A percentile compares a stretch with the other conserved stretches of the same genome.
Evolutionary conservation across 345 rosid genomes (phyloP).

Genomic region (Gossypium mustelinum): DNA sequence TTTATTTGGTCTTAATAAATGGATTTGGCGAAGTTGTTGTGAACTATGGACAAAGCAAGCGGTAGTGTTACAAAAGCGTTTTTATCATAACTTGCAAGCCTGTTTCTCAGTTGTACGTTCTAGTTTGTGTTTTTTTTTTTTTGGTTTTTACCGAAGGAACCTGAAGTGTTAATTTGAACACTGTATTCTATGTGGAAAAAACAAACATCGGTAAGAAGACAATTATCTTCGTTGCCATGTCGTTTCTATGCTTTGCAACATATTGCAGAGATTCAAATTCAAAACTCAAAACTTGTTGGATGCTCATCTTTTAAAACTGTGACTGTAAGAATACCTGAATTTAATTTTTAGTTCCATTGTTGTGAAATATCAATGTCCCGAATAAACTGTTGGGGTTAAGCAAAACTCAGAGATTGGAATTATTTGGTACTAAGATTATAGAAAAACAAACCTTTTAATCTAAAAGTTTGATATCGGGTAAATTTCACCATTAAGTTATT

Average conservation of each 20-base stretch:
- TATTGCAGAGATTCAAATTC: too few relatives aligned
- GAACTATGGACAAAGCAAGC: slow-evolving; percentile 31
- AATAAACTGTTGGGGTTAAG: too few relatives aligned
- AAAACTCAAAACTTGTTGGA: too few relatives aligned
- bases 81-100: background rate
- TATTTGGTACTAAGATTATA: too few relatives aligned
- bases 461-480: too few relatives aligned
- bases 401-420: too few relatives aligned
- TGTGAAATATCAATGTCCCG: too few relatives aligned
- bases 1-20: background rate
- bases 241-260: background rate
- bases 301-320: too few relatives aligned
- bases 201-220: background rate
- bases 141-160: background rate
- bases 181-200: background rate
- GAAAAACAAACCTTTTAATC: too few relatives aligned
- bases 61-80: background rate
- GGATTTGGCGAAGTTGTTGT: background rate
- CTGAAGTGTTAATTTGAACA: background rate
- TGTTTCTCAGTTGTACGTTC: background rate
- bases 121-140: background rate
- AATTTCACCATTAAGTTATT: too few relatives aligned
- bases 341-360: too few relatives aligned
- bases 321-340: too few relatives aligned
- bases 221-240: background rate